These are phyloP conservation scores for Taphrina pruni DNA, from an alignment of 1,139 yeast species.

Conservation along the genomic window DNA sequence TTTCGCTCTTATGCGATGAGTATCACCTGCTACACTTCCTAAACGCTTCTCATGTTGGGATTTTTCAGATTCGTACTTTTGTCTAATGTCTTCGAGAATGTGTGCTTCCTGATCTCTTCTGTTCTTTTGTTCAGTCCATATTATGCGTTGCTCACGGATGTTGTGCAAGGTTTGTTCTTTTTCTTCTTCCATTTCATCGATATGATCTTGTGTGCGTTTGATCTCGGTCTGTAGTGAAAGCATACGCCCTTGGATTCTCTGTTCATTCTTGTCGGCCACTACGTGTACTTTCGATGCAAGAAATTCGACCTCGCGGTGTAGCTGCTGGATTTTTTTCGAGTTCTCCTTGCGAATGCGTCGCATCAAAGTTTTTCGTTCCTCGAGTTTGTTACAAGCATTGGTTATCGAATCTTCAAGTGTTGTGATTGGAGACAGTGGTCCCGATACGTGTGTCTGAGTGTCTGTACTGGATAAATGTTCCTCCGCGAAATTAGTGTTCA, in stretches of 20 bases:
- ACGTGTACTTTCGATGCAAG: conserved; percentile 15
- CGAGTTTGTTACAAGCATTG: conserved; percentile 23
- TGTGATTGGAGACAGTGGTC: conserved; percentile 28
- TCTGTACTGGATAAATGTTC: conserved; percentile 4
- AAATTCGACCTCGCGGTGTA: conserved; percentile 36
- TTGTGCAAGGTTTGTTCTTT: neutral
- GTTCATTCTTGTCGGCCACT: conserved; percentile 29
- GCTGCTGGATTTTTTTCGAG: conserved; percentile 23
- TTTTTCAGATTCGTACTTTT: conserved; percentile 13
- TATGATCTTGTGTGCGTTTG: conserved; percentile 34
- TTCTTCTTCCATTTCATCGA: conserved; percentile 35
- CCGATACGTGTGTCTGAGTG: neutral
- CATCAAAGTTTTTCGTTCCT: conserved; percentile 15
- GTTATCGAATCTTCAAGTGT: conserved; percentile 32
- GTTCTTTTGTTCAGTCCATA: conserved; percentile 19
- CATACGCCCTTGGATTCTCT: conserved; percentile 36
- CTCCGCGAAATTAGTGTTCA: conserved; percentile 12
- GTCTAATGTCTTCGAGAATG: conserved; percentile 12
- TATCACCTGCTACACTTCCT: conserved; percentile 18
- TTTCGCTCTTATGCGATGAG: conserved; percentile 22
- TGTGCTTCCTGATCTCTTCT: conserved; percentile 20
- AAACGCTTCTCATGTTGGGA: conserved; percentile 17
- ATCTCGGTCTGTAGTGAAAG: conserved; percentile 31
- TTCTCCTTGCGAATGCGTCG: conserved; percentile 38
- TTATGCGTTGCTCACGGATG: neutral